Percentiles rank a stretch among this genome's conserved stretches.
phyloP scores from a whole-genome alignment of 2,329 filamentous ascomycete genomes.

The Lecanicillium sp. region DNA sequence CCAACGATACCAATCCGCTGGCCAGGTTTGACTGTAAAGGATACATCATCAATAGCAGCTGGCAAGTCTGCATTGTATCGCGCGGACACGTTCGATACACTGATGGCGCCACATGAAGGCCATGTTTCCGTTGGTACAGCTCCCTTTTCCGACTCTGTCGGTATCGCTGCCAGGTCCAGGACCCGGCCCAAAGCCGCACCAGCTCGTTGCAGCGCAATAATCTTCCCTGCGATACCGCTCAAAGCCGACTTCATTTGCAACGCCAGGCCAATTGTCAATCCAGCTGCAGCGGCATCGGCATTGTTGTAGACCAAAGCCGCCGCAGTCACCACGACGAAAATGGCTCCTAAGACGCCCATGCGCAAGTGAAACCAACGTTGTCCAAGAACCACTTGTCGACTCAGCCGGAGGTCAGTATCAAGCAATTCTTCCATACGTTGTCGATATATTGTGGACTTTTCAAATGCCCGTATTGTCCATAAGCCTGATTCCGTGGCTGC shows the following conservation, averaged over 20 bases:
- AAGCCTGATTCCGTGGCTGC: constrained; percentile 5
- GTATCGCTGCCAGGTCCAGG: neutral
- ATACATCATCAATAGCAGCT: neutral
- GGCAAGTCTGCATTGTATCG: constrained; percentile 2
- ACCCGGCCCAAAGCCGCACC: constrained; percentile 2
- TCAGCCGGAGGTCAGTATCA: constrained; percentile 1
- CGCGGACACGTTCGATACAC: neutral
- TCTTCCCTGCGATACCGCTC: constrained; percentile 3
- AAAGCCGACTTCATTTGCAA: constrained; percentile 6
- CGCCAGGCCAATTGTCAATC: constrained; percentile 7
- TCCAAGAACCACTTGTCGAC: constrained; percentile 5
- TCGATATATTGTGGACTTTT: constrained; percentile 1
- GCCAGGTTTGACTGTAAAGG: constrained; percentile 1
- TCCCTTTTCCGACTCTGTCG: constrained; percentile 3
- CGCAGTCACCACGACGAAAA: constrained; percentile 5
- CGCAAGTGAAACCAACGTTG: constrained; percentile 5
- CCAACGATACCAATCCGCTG: constrained; percentile 9
- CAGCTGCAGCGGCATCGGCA: constrained; percentile 2
- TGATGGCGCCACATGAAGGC: constrained; percentile 3
- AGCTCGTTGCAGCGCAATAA: constrained; percentile 1
- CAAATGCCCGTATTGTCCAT: constrained; percentile 9
- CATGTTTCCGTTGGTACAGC: neutral
- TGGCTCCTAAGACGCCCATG: constrained; percentile 5
- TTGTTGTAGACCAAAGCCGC: constrained; percentile 1
- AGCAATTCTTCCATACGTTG: constrained; percentile 6